Evolutionary conservation across 2,329 filamentous ascomycete species (phyloP), one percentile per base, ranked within the genome.

Genomic region (Arachnomyces sp.): DNA sequence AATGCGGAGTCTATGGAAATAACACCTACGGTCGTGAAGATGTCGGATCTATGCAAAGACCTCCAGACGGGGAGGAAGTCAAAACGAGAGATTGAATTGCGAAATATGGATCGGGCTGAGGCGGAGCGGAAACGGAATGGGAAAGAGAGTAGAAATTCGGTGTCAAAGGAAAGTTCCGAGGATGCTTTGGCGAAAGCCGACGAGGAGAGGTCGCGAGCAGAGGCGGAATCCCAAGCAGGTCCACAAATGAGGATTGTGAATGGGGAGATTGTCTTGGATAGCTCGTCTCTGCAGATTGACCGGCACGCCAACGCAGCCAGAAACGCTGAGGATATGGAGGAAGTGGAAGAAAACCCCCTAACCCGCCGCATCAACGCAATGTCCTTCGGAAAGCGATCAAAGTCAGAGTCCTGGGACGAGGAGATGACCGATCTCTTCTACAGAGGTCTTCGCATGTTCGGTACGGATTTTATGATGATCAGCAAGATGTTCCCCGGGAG

Each of bases 401-500:
- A 74, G 46, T 65, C 61, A 7, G 68, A 73, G 44, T 63, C 65
- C 0, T 82, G 78, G 78, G 70, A 68, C 36, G 68, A 71, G 38
- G 70, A 77, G 11, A 60, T 71, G 46, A 81, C 77, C 0, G 73
- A 79, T 31, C 53, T 71, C 8, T 82, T 82, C 54, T 82, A 81
- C 54, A 67, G 77, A 34, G 77, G 74, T 1, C 62, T 82, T 11
- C 65, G 68, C 14, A 76, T 76, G 65, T 81, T 79, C 50, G 78
- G 78, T 28, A 81, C 76, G 0, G 77, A 82, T 52, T 82, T 82
- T 49, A 70, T 72, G 59, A 74, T 80, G 58, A 78, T 81, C 48
- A 73, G 70, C 49, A 74, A 75, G 44, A 67, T 81, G 61, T 80
- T 81, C 48, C 73, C 74, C 1, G 71, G 71, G 8, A 66, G 71